A percentile compares a stretch with the other conserved stretches of the same genome.
phyloP scores from a whole-genome alignment of 2,329 filamentous ascomycete genomes.

The Ophiocordyceps australis region DNA sequence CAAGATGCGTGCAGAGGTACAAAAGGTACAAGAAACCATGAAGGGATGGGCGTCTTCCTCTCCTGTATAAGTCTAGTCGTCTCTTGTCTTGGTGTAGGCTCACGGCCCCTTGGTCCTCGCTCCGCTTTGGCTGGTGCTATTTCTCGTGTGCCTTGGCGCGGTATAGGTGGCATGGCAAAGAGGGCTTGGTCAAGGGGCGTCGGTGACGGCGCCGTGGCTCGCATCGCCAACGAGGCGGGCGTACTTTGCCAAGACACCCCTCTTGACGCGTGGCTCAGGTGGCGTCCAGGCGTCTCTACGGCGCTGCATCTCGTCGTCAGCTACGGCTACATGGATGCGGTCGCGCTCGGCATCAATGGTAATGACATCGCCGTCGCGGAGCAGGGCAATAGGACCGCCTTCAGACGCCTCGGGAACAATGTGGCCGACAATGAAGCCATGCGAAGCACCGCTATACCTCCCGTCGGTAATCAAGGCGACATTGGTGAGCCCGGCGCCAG shows the following conservation, averaged over 20 bases:
- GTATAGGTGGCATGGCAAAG: no score
- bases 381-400: slow-evolving; percentile 74
- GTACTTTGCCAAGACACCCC: slow-evolving; percentile 84
- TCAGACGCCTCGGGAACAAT: slow-evolving; percentile 80
- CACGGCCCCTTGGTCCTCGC: no score
- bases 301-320: slow-evolving; percentile 49
- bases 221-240: slow-evolving; percentile 76
- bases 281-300: slow-evolving; percentile 50
- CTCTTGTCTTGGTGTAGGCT: no score
- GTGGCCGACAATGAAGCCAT: slow-evolving; percentile 89
- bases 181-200: no score
- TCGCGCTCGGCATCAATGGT: slow-evolving; percentile 77
- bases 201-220: slow-evolving; percentile 79
- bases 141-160: no score
- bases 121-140: no score
- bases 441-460: slow-evolving; percentile 70
- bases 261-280: slow-evolving; percentile 54
- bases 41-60: no score
- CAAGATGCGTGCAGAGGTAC: no score
- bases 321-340: slow-evolving; percentile 48
- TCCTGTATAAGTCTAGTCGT: no score
- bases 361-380: slow-evolving; percentile 62
- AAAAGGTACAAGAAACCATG: no score
- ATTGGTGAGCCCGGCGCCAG: slow-evolving; percentile 78
- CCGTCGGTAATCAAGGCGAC: slow-evolving; percentile 87